A percentile compares a stretch with the other conserved stretches of the same genome.
Evolutionary conservation across 2,329 filamentous ascomycete species (phyloP).

Genomic region (Phoma sp.): DNA sequence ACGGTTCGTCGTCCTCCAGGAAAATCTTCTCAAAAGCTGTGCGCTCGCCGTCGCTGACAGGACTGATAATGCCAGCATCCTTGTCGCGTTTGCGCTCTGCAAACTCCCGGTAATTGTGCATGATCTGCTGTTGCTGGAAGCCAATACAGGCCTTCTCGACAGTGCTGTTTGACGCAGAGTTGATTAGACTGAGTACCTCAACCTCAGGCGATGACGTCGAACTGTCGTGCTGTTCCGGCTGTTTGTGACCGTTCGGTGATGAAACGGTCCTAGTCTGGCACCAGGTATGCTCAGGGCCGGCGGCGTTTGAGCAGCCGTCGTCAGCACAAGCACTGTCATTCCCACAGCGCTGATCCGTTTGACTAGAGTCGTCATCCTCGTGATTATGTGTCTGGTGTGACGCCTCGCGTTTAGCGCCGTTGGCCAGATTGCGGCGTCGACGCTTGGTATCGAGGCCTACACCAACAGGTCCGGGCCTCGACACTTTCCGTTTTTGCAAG

Average conservation of each 20-base stretch:
- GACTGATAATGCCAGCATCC: slow-evolving; percentile 13
- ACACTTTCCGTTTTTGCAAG: slow-evolving; percentile 19
- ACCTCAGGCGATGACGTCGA: not conserved
- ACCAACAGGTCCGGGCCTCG: not conserved
- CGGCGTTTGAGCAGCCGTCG: not conserved
- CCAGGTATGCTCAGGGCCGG: too few species aligned
- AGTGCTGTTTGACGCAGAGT: not conserved
- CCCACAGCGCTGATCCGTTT: not conserved
- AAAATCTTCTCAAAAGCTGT: slow-evolving; percentile 29
- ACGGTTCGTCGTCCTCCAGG: slow-evolving; percentile 18
- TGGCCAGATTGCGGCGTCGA: not conserved
- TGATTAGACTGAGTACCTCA: not conserved
- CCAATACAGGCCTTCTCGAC: not conserved
- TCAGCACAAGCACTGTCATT: not conserved
- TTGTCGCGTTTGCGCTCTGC: slow-evolving; percentile 6
- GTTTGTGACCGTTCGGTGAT: not conserved
- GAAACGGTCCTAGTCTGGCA: not conserved
- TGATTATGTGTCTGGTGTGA: not conserved
- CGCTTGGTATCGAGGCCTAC: not conserved
- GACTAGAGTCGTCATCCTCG: not conserved
- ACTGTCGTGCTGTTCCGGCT: not conserved
- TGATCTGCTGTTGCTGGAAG: slow-evolving; percentile 16
- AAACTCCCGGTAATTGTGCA: slow-evolving; percentile 26
- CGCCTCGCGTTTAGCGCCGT: not conserved
- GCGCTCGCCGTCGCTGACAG: slow-evolving; percentile 18